Conservation (phyloP, 1,284 basidiomycete species). For the Volvariella volvacea region DNA sequence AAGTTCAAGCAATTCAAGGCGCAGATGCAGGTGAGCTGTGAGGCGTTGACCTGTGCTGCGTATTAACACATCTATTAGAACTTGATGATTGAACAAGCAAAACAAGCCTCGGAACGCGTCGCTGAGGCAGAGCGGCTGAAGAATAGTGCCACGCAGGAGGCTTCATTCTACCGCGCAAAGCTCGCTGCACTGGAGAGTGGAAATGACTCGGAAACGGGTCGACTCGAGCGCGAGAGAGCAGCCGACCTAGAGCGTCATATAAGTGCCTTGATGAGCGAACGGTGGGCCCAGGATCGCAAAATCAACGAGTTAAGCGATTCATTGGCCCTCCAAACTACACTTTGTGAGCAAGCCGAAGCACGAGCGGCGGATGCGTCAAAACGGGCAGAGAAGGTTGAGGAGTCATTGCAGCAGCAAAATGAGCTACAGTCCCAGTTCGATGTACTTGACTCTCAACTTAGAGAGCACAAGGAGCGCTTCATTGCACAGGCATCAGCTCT, state of each 20-base stretch:
- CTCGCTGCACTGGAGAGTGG: conserved; percentile 78
- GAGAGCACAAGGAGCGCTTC: conserved; percentile 77
- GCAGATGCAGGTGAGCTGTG: conserved; percentile 80
- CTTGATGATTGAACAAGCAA: conserved; percentile 72
- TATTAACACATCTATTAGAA: conserved; percentile 13
- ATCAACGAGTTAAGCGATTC: conserved; percentile 70
- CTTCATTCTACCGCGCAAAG: conserved; percentile 95
- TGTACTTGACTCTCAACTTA: conserved; percentile 59
- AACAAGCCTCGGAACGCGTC: conserved; percentile 70
- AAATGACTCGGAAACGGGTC: conserved; percentile 57
- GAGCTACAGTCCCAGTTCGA: conserved; percentile 67
- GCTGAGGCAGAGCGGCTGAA: conserved; percentile 79
- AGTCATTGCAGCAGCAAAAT: conserved; percentile 65
- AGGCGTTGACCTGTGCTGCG: conserved; percentile 8
- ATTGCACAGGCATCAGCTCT: conserved; percentile 70
- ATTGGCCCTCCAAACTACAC: conserved; percentile 67
- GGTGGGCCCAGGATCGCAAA: conserved; percentile 63
- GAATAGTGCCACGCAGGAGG: conserved; percentile 84
- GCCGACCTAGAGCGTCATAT: conserved; percentile 79
- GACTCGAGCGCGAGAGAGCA: conserved; percentile 79
- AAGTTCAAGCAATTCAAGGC: conserved; percentile 89
- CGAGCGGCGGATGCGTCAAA: conserved; percentile 76
- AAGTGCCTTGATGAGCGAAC: conserved; percentile 58
- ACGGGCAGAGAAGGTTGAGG: conserved; percentile 80
- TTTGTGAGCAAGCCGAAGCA: conserved; percentile 78